A percentile compares a stretch with the other conserved stretches of the same genome.
phyloP scores from a whole-genome alignment of 352 stramenopile species.

The Hyaloperonospora arabidopsidis region DNA sequence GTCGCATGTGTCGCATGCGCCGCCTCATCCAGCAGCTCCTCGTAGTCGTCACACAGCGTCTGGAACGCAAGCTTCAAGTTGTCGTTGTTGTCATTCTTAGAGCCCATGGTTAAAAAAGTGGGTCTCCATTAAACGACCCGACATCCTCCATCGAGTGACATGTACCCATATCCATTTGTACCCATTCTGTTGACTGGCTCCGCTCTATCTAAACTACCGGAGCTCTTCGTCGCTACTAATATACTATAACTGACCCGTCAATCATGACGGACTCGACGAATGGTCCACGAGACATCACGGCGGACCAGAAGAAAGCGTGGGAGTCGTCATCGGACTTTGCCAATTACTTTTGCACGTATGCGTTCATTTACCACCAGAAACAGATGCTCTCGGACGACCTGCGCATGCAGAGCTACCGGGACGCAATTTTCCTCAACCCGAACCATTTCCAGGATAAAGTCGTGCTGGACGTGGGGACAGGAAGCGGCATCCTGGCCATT shows the following conservation, averaged over 20 bases:
- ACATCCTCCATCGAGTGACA: no score
- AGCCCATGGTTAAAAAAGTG: background rate
- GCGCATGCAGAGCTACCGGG: constrained; percentile 98
- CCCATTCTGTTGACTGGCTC: constrained; percentile 1
- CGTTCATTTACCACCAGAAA: constrained; percentile 90
- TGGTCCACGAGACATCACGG: constrained; percentile 43
- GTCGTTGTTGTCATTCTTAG: constrained; percentile 13
- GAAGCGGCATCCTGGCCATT: constrained; percentile 96
- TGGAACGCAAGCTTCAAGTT: constrained; percentile 49
- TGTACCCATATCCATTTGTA: background rate
- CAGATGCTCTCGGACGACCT: constrained; percentile 99
- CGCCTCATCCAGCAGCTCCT: constrained; percentile 60
- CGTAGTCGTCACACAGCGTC: constrained; percentile 52
- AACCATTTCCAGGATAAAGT: constrained; percentile 98
- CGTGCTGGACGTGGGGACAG: constrained; percentile 99
- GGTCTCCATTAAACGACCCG: no score
- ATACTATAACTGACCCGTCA: no score
- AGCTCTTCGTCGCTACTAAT: background rate
- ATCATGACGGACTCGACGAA: constrained; percentile 15
- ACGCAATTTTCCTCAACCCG: constrained; percentile 96
- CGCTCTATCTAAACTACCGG: constrained; percentile 1
- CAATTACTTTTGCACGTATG: constrained; percentile 89
- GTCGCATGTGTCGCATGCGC: constrained; percentile 43
- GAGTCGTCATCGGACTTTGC: constrained; percentile 82
- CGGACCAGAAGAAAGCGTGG: constrained; percentile 78